Evolutionary conservation across 2,329 filamentous ascomycete species (phyloP).

Genomic region (Pseudogymnoascus sp.): DNA sequence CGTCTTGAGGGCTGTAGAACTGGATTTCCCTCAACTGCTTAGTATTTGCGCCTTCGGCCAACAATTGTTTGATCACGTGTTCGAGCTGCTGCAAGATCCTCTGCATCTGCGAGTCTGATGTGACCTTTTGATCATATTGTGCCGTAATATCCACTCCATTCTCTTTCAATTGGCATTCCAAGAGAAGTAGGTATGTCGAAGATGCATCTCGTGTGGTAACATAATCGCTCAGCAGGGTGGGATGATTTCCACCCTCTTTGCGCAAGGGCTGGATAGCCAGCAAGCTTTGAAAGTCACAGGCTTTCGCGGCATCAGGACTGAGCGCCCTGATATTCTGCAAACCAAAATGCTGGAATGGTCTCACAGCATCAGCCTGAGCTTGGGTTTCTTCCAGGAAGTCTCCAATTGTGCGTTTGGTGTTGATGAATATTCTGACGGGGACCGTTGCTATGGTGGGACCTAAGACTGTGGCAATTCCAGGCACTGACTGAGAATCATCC

Average conservation of each 20-base stretch:
- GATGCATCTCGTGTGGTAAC: not conserved
- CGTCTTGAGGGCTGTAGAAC: not conserved
- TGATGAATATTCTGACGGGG: conserved; percentile 31
- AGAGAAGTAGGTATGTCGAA: not conserved
- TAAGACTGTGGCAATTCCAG: no score
- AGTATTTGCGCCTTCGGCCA: not conserved
- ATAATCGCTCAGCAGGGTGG: not conserved
- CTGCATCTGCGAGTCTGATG: not conserved
- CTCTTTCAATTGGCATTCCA: not conserved
- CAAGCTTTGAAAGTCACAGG: conserved; percentile 35
- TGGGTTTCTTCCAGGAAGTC: conserved; percentile 36
- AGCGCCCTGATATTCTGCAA: conserved; percentile 36
- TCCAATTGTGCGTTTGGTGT: conserved; percentile 24
- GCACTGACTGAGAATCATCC: conserved; percentile 26
- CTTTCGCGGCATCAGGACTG: conserved; percentile 32
- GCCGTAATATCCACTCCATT: not conserved
- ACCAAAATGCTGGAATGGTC: conserved; percentile 43
- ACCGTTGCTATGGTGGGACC: conserved; percentile 37
- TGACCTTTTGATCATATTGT: not conserved
- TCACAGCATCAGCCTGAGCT: conserved; percentile 36
- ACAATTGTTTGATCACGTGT: conserved; percentile 7
- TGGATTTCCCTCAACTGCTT: not conserved
- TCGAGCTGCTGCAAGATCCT: conserved; percentile 9
- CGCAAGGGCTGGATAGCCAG: conserved; percentile 30
- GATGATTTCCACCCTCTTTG: not conserved